phyloP scores from a whole-genome alignment of 116 monocot species.

The Dioscorea cayenensis region DNA sequence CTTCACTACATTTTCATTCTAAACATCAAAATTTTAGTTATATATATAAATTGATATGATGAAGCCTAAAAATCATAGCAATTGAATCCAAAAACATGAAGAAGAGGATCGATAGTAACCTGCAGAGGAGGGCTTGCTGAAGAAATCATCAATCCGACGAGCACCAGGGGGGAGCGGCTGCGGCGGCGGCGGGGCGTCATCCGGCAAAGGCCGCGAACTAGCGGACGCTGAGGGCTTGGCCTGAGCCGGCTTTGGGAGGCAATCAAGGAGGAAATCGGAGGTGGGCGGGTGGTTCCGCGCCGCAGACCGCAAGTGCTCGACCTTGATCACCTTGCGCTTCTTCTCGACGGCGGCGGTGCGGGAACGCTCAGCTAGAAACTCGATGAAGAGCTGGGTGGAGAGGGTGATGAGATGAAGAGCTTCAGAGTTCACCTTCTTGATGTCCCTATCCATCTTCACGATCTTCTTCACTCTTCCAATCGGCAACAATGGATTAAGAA shows the following conservation, averaged over 20 bases:
- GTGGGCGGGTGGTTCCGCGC: conserved; percentile 48
- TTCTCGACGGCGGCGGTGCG: conserved; percentile 24
- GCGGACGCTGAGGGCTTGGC: not conserved
- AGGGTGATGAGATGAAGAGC: conserved; percentile 62
- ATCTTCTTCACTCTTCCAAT: conserved; percentile 72
- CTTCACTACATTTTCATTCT: too few relatives aligned
- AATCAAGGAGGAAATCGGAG: conserved; percentile 76
- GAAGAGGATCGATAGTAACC: not conserved
- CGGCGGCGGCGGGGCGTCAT: conserved; percentile 17
- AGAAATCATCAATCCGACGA: conserved; percentile 66
- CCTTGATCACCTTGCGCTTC: conserved; percentile 39
- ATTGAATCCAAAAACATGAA: too few relatives aligned
- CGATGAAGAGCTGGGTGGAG: conserved; percentile 64
- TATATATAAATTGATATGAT: too few relatives aligned
- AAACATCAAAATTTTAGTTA: too few relatives aligned
- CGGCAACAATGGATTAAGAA: conserved; percentile 46
- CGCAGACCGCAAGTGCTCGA: conserved; percentile 52
- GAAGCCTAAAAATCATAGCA: too few relatives aligned
- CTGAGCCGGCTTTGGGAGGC: conserved; percentile 19
- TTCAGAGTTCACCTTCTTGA: conserved; percentile 73
- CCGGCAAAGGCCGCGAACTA: conserved; percentile 32
- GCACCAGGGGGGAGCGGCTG: conserved; percentile 39
- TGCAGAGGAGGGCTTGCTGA: conserved; percentile 30
- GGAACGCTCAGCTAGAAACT: conserved; percentile 40
- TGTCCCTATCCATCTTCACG: conserved; percentile 71